Evolutionary conservation across 441 rosid species (phyloP).

Genomic region (Syzygium malaccense): DNA sequence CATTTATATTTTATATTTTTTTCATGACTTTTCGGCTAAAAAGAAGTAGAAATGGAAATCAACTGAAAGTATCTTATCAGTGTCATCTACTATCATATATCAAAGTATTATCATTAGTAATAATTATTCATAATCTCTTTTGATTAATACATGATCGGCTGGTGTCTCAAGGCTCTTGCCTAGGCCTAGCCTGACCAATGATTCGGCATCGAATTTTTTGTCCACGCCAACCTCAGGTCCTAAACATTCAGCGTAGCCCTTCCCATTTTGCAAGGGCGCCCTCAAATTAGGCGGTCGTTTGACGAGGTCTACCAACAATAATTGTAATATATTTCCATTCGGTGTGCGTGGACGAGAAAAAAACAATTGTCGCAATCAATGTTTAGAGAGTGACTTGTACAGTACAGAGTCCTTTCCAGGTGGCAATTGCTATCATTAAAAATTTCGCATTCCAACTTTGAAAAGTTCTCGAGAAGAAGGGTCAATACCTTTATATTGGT

Average conservation of each 20-base stretch:
- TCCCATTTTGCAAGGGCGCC: neutral
- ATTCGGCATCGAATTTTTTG: neutral
- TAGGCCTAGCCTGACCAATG: no score
- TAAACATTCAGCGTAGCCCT: neutral
- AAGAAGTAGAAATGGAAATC: neutral
- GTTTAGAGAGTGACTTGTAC: neutral
- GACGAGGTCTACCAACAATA: neutral
- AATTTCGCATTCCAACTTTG: neutral
- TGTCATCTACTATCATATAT: neutral
- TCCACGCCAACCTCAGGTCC: neutral
- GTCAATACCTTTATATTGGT: neutral
- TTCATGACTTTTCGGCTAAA: neutral
- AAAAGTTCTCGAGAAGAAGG: neutral
- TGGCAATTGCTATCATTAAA: neutral
- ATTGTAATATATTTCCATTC: neutral
- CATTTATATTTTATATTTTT: neutral
- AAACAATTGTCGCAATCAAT: neutral
- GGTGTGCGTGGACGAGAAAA: neutral
- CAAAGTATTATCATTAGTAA: neutral
- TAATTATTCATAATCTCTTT: neutral
- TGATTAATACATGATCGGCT: no score
- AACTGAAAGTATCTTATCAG: neutral
- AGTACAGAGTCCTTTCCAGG: neutral
- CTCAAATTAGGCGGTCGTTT: neutral
- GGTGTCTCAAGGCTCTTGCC: no score